phyloP scores from a whole-genome alignment of 73 alveolate species.

The Durusdinium trenchii region DNA sequence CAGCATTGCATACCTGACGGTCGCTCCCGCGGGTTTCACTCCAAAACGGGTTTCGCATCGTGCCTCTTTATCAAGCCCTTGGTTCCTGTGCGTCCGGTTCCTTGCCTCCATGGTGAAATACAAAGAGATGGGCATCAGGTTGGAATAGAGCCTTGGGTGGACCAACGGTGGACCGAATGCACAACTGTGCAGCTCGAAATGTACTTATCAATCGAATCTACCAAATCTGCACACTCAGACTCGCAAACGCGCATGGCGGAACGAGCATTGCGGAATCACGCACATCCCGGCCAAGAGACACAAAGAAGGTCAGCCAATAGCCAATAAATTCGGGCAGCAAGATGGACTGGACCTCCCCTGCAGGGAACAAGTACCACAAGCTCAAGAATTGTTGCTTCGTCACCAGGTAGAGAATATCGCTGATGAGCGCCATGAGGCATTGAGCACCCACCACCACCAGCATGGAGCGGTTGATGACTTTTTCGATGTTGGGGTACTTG shows the following conservation, averaged over 20 bases:
- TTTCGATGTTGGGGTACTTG: conserved; percentile 85
- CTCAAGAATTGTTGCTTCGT: conserved; percentile 8
- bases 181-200: no score
- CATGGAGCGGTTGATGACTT: conserved; percentile 86
- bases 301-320: conserved; percentile 88
- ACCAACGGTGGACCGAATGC: no score
- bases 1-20: conserved; percentile 87
- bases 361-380: conserved; percentile 69
- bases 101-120: conserved; percentile 97
- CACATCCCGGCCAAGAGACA: conserved; percentile 24
- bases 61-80: background rate
- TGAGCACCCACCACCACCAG: conserved; percentile 93
- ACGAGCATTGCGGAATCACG: no score
- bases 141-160: conserved; percentile 96
- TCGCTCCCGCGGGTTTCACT: background rate
- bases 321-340: conserved; percentile 77
- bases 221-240: no score
- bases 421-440: conserved; percentile 58
- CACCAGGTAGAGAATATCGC: conserved; percentile 55
- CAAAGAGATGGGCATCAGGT: conserved; percentile 97
- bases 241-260: no score
- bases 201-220: no score
- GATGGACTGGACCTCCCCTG: conserved; percentile 46
- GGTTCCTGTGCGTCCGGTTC: background rate
- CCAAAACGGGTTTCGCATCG: conserved; percentile 63